Percentiles rank a stretch among this genome's conserved stretches.
These are phyloP conservation scores for Teunomyces stri DNA, from an alignment of 805 yeast species.

Conservation along the genomic window DNA sequence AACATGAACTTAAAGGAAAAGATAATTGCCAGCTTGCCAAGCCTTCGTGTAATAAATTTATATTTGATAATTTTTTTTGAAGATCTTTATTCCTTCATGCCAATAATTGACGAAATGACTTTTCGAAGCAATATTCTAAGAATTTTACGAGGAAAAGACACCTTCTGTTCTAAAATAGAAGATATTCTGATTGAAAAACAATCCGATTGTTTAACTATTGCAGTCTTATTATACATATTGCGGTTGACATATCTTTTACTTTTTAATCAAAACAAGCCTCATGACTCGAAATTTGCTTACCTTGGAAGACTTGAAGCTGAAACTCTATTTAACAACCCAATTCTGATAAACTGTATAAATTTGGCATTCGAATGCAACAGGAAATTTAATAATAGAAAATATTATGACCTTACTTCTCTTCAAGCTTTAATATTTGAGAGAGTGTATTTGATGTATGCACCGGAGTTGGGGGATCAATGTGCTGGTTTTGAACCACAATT, in stretches of 20 bases:
- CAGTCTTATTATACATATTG: constrained; percentile 14
- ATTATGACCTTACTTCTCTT: constrained; percentile 12
- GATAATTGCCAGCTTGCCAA: not conserved
- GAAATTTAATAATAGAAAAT: constrained; percentile 9
- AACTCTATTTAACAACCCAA: constrained; percentile 10
- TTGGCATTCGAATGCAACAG: constrained; percentile 15
- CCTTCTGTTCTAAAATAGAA: not conserved
- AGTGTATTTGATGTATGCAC: constrained; percentile 11
- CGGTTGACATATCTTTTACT: constrained; percentile 15
- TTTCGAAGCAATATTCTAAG: constrained; percentile 5
- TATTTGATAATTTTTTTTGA: not conserved
- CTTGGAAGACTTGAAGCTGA: not conserved
- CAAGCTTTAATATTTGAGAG: constrained; percentile 18
- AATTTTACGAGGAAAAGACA: not conserved
- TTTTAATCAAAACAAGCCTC: constrained; percentile 12
- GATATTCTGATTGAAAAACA: not conserved
- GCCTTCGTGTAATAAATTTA: not conserved
- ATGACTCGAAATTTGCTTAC: constrained; percentile 7
- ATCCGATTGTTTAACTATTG: constrained; percentile 13
- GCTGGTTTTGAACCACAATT: constrained; percentile 14
- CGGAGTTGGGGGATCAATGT: constrained; percentile 12
- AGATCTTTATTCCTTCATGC: not conserved
- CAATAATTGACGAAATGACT: not conserved
- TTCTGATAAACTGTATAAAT: constrained; percentile 13
- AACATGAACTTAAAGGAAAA: not conserved